Evolutionary conservation across 2,329 filamentous ascomycete species (phyloP).

Genomic region (Ilyonectria destructans): DNA sequence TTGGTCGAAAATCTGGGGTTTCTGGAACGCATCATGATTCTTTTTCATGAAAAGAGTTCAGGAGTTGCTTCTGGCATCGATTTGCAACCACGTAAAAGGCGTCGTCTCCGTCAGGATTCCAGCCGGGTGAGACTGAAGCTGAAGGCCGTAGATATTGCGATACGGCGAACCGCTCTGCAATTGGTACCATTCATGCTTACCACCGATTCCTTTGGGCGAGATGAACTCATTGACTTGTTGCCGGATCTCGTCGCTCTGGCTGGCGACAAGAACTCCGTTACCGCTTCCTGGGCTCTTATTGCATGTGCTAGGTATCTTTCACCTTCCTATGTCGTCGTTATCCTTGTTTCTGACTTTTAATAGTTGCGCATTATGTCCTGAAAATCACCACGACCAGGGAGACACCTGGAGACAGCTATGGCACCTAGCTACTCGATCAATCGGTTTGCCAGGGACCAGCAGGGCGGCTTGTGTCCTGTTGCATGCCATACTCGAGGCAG

Average conservation of each 20-base stretch:
- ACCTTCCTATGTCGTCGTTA: slow-evolving; percentile 14
- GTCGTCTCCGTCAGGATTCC: slow-evolving; percentile 60
- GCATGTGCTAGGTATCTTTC: slow-evolving; percentile 79
- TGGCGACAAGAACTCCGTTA: slow-evolving; percentile 77
- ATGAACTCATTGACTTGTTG: slow-evolving; percentile 71
- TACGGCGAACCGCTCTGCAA: slow-evolving; percentile 70
- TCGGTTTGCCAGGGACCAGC: slow-evolving; percentile 80
- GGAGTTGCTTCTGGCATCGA: slow-evolving; percentile 49
- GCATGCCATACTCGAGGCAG: slow-evolving; percentile 75
- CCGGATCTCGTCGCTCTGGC: slow-evolving; percentile 72
- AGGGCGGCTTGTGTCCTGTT: slow-evolving; percentile 85
- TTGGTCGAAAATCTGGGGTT: slow-evolving; percentile 72
- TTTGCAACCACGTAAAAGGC: slow-evolving; percentile 69
- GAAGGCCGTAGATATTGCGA: slow-evolving; percentile 60
- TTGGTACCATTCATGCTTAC: slow-evolving; percentile 72
- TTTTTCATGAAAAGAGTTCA: slow-evolving; percentile 43
- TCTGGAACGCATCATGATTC: slow-evolving; percentile 67
- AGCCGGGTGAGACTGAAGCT: slow-evolving; percentile 67
- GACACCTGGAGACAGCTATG: slow-evolving; percentile 81
- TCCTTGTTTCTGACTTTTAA: slow-evolving; percentile 41
- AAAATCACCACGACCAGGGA: slow-evolving; percentile 54
- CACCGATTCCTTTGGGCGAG: slow-evolving; percentile 60
- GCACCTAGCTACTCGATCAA: slow-evolving; percentile 80
- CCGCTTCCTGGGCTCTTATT: slow-evolving; percentile 88
- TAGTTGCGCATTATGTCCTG: slow-evolving; percentile 52